Base-by-base conservation (phyloP, 305 asterid genomes). In the Solanum hybrid region DNA sequence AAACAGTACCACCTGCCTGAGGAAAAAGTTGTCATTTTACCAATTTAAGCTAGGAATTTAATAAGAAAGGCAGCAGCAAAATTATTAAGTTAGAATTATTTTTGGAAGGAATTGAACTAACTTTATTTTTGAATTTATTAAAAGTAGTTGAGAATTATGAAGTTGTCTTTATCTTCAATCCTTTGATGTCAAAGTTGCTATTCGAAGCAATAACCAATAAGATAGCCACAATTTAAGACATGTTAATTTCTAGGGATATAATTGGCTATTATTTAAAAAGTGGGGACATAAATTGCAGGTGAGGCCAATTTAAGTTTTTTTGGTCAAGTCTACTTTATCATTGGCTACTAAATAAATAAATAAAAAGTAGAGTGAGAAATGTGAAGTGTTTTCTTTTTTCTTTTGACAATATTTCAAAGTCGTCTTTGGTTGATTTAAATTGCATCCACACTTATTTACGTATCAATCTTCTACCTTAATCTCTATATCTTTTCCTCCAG, bases 171-270 rank as follows among this genome's bases (percentile, higher is more conserved):
- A 42, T 82, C 37, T 29, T 79, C 61, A n/a, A 36, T 79, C 57
- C 31, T 36, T 11, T 42, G 61, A 8, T 46, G 73, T 39, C 64
- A 81, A 83, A 83, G 73, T 83, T 42, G 39, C 73, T 29, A 57
- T 84, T 84, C 11, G 31, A 51, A 51, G 75, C 88, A 84, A 51
- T 51, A 73, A 20, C 88, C 88, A 84, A 84, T 31, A 84, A 31
- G 88, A 84, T 51, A 51, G 20, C 37, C 42, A 24, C 11, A 31
- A 6, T 51, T 84, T 31, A 31, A 39, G 13, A 7, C 33, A 80
- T 13, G 35, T 24, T 37, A 80, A 57, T 80, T 80, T 37, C 13
- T 37, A 80, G 64, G 31, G 57, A 78, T 11, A 35, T 80, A 16
- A 80, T 36, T 78, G 85, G 85, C 22, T 76, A 76, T 76, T 18